Conservation (phyloP, 371 early-diverging fungal species). For the Funneliformis caledonium region DNA sequence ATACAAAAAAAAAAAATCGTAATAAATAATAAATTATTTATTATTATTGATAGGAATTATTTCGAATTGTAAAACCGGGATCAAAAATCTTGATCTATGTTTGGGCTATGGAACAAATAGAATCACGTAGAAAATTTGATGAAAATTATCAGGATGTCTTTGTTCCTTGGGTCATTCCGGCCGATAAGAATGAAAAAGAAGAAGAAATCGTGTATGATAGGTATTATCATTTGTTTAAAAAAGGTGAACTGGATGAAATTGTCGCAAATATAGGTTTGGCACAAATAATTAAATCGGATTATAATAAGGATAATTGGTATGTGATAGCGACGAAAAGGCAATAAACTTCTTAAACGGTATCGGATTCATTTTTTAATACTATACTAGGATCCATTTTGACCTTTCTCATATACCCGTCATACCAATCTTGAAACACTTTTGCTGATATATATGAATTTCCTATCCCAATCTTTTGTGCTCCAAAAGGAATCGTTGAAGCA, state of each 20-base stretch:
- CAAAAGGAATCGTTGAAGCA: slow-evolving; percentile 63
- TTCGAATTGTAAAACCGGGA: slow-evolving; percentile 73
- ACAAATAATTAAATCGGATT: slow-evolving; percentile 70
- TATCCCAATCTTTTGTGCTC: slow-evolving; percentile 58
- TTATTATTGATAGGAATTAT: slow-evolving; percentile 61
- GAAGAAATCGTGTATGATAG: slow-evolving; percentile 47
- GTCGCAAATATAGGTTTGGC: slow-evolving; percentile 54
- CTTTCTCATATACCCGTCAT: slow-evolving; percentile 65
- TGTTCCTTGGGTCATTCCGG: slow-evolving; percentile 87
- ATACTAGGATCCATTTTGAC: slow-evolving; percentile 58
- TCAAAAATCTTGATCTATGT: slow-evolving; percentile 87
- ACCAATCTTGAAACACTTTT: slow-evolving; percentile 91
- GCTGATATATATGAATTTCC: slow-evolving; percentile 62
- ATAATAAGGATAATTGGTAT: slow-evolving; percentile 95
- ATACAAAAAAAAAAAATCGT: background rate
- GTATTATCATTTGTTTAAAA: slow-evolving; percentile 92
- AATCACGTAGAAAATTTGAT: slow-evolving; percentile 73
- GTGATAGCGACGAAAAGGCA: slow-evolving; percentile 59
- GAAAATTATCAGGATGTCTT: slow-evolving; percentile 86
- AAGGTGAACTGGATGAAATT: slow-evolving; percentile 84
- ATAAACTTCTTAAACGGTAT: background rate
- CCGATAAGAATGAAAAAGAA: slow-evolving; percentile 42
- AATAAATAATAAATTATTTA: background rate
- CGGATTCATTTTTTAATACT: slow-evolving; percentile 33
- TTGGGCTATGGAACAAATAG: slow-evolving; percentile 92